Percentiles rank a stretch among this genome's conserved stretches.
Conservation (phyloP, 352 stramenopile species). For the Peronospora farinosa region DNA sequence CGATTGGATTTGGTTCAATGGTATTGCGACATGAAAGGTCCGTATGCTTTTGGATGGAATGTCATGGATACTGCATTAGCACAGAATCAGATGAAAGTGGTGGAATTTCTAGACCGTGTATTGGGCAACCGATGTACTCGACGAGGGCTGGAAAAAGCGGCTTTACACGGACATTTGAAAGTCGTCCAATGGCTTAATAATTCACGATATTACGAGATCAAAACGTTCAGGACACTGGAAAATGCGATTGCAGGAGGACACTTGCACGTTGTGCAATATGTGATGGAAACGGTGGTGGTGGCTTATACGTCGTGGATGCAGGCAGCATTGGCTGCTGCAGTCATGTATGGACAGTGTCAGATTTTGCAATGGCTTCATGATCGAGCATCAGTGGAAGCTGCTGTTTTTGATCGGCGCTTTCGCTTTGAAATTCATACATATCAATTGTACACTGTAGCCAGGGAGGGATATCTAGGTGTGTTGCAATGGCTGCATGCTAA, state of each 20-base stretch:
- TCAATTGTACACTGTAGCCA: constrained; percentile 24
- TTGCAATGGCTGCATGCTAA: constrained; percentile 29
- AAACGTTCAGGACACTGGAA: constrained; percentile 31
- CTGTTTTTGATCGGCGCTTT: constrained; percentile 16
- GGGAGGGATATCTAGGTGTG: constrained; percentile 23
- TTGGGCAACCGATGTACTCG: constrained; percentile 39
- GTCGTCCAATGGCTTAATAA: constrained; percentile 38
- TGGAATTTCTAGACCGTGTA: constrained; percentile 27
- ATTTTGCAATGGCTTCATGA: constrained; percentile 37
- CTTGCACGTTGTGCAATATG: constrained; percentile 34
- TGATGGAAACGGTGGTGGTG: constrained; percentile 33
- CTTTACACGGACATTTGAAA: constrained; percentile 28
- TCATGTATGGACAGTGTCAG: constrained; percentile 20
- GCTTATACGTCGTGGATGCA: constrained; percentile 34
- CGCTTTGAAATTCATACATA: constrained; percentile 28
- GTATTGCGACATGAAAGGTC: constrained; percentile 36
- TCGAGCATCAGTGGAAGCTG: constrained; percentile 11
- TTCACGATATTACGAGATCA: constrained; percentile 32
- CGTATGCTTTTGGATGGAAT: constrained; percentile 35
- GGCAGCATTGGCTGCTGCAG: constrained; percentile 23
- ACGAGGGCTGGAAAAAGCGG: constrained; percentile 32
- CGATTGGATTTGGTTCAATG: constrained; percentile 34
- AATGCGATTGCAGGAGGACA: constrained; percentile 37
- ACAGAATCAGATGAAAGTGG: constrained; percentile 36
- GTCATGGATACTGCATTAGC: constrained; percentile 42